Conservation (phyloP, 176 grass and related monocot species). For the Themeda triandra region DNA sequence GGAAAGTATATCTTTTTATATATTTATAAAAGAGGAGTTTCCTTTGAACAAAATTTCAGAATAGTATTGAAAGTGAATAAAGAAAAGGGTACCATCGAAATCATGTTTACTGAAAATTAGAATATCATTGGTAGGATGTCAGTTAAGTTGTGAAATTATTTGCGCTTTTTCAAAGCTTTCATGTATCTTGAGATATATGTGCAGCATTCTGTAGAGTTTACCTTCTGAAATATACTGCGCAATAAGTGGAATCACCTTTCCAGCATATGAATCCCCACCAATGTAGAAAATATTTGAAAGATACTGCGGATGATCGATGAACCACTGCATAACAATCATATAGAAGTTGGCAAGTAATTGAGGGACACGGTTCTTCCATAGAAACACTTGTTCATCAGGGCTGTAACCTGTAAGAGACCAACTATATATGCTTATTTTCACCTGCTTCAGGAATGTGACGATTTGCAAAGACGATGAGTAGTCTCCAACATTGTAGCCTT, state of each 20-base stretch:
- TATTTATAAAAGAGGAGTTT: background rate
- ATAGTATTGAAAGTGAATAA: too few species aligned
- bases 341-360: background rate
- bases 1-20: background rate
- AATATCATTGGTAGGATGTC: too few species aligned
- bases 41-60: background rate
- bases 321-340: slow-evolving; percentile 38
- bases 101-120: too few species aligned
- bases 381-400: background rate
- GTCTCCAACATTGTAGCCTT: slow-evolving; percentile 50
- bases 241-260: slow-evolving; percentile 45
- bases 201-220: slow-evolving; percentile 1
- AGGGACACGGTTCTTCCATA: background rate
- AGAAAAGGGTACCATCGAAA: too few species aligned
- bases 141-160: background rate
- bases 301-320: slow-evolving; percentile 38
- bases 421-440: slow-evolving; percentile 4
- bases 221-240: slow-evolving; percentile 41
- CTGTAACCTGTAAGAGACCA: too few species aligned
- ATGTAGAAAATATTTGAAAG: slow-evolving; percentile 57
- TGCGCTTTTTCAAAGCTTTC: background rate
- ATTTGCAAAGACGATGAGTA: slow-evolving; percentile 37
- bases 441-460: slow-evolving; percentile 50
- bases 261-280: slow-evolving; percentile 58
- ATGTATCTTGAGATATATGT: background rate